These are phyloP conservation scores for Pseudonitzschia delicatissima DNA, from an alignment of 108 stramenopile species.

Conservation along the genomic window DNA sequence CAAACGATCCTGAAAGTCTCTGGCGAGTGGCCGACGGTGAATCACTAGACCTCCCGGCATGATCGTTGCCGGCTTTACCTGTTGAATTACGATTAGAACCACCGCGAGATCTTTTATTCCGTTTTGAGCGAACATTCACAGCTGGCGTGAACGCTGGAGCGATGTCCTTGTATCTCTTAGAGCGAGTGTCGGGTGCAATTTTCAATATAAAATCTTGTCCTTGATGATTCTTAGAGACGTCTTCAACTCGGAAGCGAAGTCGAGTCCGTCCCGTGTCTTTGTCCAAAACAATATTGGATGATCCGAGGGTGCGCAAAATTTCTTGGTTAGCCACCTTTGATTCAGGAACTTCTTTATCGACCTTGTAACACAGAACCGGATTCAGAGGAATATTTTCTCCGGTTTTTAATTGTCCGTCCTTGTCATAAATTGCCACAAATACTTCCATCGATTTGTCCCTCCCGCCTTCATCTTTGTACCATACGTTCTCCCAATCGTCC, in stretches of 20 bases:
- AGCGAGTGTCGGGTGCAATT: conserved; percentile 49
- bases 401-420: conserved; percentile 35
- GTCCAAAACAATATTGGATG: conserved; percentile 32
- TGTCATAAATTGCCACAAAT: conserved; percentile 48
- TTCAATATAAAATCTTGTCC: conserved; percentile 70
- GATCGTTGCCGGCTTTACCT: neutral
- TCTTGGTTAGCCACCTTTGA: conserved; percentile 70
- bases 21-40: conserved; percentile 1
- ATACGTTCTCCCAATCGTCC: conserved; percentile 55
- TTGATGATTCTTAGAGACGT: conserved; percentile 91
- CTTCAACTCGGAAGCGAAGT: conserved; percentile 77
- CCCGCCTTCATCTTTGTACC: conserved; percentile 94
- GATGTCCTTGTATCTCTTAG: conserved; percentile 53
- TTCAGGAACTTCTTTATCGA: conserved; percentile 14
- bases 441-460: conserved; percentile 83
- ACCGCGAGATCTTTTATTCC: conserved; percentile 59
- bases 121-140: conserved; percentile 81
- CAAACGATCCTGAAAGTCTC: conserved; percentile 1
- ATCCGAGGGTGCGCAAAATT: conserved; percentile 52
- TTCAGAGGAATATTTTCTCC: conserved; percentile 37
- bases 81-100: neutral
- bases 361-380: conserved; percentile 39
- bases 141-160: conserved; percentile 64
- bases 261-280: conserved; percentile 30
- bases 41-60: neutral